Evolutionary conservation across 129 eudicot genomes (phyloP).

Genomic region (Calendula officinalis): DNA sequence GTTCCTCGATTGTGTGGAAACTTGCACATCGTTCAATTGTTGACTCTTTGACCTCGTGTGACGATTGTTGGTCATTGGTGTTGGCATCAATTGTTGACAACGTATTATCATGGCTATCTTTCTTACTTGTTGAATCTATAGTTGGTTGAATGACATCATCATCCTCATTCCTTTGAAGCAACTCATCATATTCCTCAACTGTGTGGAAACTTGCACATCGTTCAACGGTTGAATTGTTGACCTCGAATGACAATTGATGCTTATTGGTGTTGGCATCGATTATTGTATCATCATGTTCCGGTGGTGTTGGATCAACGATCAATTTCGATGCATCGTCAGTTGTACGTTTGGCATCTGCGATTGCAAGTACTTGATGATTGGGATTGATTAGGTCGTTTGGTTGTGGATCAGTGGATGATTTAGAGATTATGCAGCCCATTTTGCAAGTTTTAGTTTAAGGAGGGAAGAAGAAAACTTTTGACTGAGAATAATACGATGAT

Average conservation of each 20-base stretch:
- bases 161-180: slow-evolving; percentile 4
- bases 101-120: not conserved
- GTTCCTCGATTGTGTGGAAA: slow-evolving; percentile 13
- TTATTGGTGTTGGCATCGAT: not conserved
- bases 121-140: not conserved
- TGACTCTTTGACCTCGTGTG: no score
- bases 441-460: not conserved
- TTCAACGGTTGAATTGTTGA: not conserved
- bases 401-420: slow-evolving; percentile 15
- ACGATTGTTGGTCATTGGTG: not conserved
- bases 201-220: slow-evolving; percentile 22
- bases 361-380: not conserved
- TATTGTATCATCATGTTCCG: slow-evolving; percentile 7
- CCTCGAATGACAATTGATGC: not conserved
- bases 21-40: not conserved
- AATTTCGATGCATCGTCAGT: slow-evolving; percentile 3
- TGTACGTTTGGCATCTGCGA: not conserved
- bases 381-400: slow-evolving; percentile 4
- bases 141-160: slow-evolving; percentile 2
- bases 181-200: slow-evolving; percentile 20
- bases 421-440: slow-evolving; percentile 30
- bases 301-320: not conserved
- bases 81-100: not conserved
- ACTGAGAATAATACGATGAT: not conserved
- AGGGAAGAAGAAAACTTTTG: not conserved